Evolutionary conservation across 768 basidiomycete species (phyloP).

Genomic region (Leccinum arenicola): DNA sequence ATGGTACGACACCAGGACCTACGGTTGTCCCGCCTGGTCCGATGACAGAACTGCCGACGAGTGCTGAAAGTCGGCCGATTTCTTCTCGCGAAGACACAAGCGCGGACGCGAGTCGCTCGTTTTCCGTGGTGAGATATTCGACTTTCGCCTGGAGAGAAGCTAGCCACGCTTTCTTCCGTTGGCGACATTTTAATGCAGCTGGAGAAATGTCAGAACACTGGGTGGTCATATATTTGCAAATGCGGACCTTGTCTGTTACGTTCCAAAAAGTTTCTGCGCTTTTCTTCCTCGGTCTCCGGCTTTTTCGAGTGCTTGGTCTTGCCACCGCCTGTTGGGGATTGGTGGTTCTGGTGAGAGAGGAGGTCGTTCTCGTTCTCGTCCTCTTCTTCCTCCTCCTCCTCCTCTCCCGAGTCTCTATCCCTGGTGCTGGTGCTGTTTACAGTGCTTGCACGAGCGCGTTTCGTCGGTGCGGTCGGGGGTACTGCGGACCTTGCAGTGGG

Average conservation of each 20-base stretch:
- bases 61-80: constrained; percentile 75
- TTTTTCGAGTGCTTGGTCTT: constrained; percentile 50
- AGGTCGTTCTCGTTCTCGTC: constrained; percentile 39
- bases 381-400: constrained; percentile 38
- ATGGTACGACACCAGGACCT: constrained; percentile 29
- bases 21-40: constrained; percentile 35
- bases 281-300: constrained; percentile 97
- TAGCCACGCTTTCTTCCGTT: constrained; percentile 99
- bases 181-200: constrained; percentile 99
- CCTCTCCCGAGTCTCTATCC: constrained; percentile 37
- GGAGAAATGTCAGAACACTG: constrained; percentile 8
- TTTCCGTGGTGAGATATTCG: constrained; percentile 89
- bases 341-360: constrained; percentile 20
- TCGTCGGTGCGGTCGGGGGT: constrained; percentile 23
- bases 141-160: constrained; percentile 89
- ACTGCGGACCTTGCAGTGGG: constrained; percentile 22
- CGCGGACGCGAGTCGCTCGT: constrained; percentile 87
- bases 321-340: constrained; percentile 7
- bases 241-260: constrained; percentile 89
- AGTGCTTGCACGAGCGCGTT: constrained; percentile 40
- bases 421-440: constrained; percentile 28
- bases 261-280: constrained; percentile 94
- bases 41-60: constrained; percentile 66
- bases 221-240: background rate
- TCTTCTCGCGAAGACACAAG: constrained; percentile 90